Base-by-base conservation (phyloP, 108 stramenopile species). In the Conticribra weissflogii region DNA sequence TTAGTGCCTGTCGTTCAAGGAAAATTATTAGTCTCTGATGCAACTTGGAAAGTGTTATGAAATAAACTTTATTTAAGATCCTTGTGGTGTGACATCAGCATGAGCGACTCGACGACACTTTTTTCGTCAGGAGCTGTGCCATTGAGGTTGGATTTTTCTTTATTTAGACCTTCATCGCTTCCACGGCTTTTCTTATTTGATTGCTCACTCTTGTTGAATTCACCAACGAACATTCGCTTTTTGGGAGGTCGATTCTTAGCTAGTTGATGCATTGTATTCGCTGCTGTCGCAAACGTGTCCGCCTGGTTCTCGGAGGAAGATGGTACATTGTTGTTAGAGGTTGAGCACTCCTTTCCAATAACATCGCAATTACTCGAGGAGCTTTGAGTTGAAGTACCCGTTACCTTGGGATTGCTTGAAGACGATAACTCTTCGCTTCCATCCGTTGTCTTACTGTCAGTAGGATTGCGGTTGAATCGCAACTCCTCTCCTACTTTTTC, bases 71-170 rank as follows among this genome's bases (percentile, higher is more conserved):
- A n/a, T n/a, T n/a, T n/a, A n/a, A n/a, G n/a, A 41, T 41, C 36
- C 19, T 51, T 51, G 50, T n/a, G 25, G 23, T 56, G 25, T 3
- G 55, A 56, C 55, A 56, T 56, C 14, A 56, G 17, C 81, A 87
- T 79, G 18, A 87, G 63, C 0, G 86, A 84, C 59, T 87, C 86
- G 15, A 87, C 78, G 44, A 72, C 86, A 66, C 81, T 84, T 63
- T 84, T 82, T 71, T 84, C 83, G 18, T 61, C 59, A 29, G 48
- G 56, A 2, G 4, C 55, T 28, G 4, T 30, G 23, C 55, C 7
- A 16, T 29, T 30, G 17, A 28, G 25, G 8, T 23, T 2, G 14
- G 55, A 56, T 15, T 23, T 29, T 2, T 5, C 23, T 3, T 23
- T 16, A 4, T 56, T 56, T 25, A 49, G 36, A 1, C 49, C 41